Percentiles rank a stretch among this genome's conserved stretches.
Conservation (phyloP, 768 basidiomycete genomes). For the Pleurotus platypus region DNA sequence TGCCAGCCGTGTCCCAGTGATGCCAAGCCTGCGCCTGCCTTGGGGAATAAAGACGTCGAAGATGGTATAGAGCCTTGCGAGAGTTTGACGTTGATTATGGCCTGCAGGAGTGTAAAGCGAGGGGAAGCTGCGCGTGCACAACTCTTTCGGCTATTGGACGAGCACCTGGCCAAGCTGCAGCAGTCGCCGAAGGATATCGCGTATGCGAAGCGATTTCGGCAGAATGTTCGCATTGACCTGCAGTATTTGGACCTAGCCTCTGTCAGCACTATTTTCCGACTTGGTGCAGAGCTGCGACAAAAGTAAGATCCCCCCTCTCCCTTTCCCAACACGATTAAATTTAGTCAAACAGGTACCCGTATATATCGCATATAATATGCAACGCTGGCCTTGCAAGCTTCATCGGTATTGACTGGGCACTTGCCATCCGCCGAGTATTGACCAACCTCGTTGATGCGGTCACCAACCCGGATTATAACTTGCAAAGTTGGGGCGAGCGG, state of each 20-base stretch:
- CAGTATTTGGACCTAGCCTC: slow-evolving; percentile 63
- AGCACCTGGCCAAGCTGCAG: slow-evolving; percentile 39
- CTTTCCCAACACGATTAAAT: slow-evolving; percentile 3
- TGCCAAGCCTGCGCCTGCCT: slow-evolving; percentile 29
- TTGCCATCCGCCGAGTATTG: slow-evolving; percentile 22
- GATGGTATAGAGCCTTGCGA: slow-evolving; percentile 30
- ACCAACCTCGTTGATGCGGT: slow-evolving; percentile 47
- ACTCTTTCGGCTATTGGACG: slow-evolving; percentile 52
- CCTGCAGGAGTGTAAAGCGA: slow-evolving; percentile 65
- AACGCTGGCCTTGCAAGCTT: slow-evolving; percentile 77
- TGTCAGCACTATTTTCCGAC: slow-evolving; percentile 57
- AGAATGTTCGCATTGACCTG: slow-evolving; percentile 57
- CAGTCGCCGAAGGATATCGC: slow-evolving; percentile 37
- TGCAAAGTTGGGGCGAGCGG: slow-evolving; percentile 54
- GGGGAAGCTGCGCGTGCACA: slow-evolving; percentile 60
- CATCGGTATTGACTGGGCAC: slow-evolving; percentile 45
- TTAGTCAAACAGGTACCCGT: slow-evolving; percentile 54
- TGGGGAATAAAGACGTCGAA: not conserved
- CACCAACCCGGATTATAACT: slow-evolving; percentile 52
- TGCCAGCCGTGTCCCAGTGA: slow-evolving; percentile 49
- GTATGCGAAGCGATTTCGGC: slow-evolving; percentile 54
- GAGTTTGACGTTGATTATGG: slow-evolving; percentile 74
- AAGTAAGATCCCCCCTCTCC: slow-evolving; percentile 33
- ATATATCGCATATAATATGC: slow-evolving; percentile 76
- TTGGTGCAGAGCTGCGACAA: slow-evolving; percentile 48